These are phyloP conservation scores for Psilocybe cubensis DNA, from an alignment of 768 basidiomycete species.

Conservation along the genomic window DNA sequence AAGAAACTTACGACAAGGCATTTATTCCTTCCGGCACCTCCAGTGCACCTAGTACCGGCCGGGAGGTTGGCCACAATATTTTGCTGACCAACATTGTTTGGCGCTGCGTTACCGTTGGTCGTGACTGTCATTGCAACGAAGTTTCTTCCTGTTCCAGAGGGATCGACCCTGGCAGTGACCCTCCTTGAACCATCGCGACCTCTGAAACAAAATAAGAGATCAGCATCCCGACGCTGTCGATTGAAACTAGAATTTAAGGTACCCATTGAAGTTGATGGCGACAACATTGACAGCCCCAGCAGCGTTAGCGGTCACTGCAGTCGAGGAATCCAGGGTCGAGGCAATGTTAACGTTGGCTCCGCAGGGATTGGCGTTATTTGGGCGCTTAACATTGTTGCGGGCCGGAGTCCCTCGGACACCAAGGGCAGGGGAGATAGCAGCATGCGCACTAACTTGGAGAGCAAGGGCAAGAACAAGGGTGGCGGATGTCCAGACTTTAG, in stretches of 20 bases:
- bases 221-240: background rate
- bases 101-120: slow-evolving; percentile 49
- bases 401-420: slow-evolving; percentile 33
- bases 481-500: slow-evolving; percentile 30
- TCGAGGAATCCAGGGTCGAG: slow-evolving; percentile 39
- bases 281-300: slow-evolving; percentile 45
- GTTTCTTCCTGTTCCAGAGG: slow-evolving; percentile 43
- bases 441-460: slow-evolving; percentile 44
- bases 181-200: slow-evolving; percentile 49
- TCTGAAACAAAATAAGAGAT: slow-evolving; percentile 13
- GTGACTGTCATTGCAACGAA: slow-evolving; percentile 42
- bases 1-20: slow-evolving; percentile 48
- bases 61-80: slow-evolving; percentile 48
- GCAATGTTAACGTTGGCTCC: slow-evolving; percentile 44
- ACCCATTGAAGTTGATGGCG: slow-evolving; percentile 53
- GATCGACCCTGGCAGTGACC: slow-evolving; percentile 49
- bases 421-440: slow-evolving; percentile 45
- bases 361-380: slow-evolving; percentile 38
- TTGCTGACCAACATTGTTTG: slow-evolving; percentile 38
- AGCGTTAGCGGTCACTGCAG: slow-evolving; percentile 37
- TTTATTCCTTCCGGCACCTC: slow-evolving; percentile 44
- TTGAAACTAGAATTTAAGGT: background rate
- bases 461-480: slow-evolving; percentile 35
- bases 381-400: slow-evolving; percentile 37
- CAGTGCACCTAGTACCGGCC: slow-evolving; percentile 51